Evolutionary conservation across 208 protist species (phyloP).

Genomic region (Kentomonas sorsogonicus): DNA sequence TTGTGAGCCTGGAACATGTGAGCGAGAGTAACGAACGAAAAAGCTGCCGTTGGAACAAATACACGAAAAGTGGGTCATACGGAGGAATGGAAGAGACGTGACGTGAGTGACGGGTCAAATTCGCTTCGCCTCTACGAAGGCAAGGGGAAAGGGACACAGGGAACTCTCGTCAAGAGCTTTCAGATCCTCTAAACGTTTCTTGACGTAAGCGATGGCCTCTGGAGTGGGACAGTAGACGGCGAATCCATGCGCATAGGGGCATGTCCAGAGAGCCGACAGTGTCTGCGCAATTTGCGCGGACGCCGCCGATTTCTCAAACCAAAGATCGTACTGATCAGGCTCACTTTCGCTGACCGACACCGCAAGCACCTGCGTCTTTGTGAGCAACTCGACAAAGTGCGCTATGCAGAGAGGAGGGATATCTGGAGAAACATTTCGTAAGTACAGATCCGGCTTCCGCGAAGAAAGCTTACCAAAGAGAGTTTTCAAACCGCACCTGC

Average conservation of each 20-base stretch:
- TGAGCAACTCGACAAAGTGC: constrained; percentile 64
- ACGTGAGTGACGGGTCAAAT: background rate
- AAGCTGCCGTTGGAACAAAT: no score
- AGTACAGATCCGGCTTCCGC: constrained; percentile 42
- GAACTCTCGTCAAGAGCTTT: constrained; percentile 24
- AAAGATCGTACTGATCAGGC: constrained; percentile 37
- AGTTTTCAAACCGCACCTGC: constrained; percentile 38
- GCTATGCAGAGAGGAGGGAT: constrained; percentile 59
- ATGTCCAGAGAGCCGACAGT: constrained; percentile 48
- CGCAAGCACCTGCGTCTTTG: constrained; percentile 38
- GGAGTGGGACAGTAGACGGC: constrained; percentile 49
- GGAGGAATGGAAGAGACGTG: background rate
- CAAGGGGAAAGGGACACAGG: constrained; percentile 30
- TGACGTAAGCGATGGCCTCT: constrained; percentile 39
- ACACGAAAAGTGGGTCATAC: constrained; percentile 13
- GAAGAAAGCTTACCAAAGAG: constrained; percentile 60
- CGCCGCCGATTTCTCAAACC: constrained; percentile 62
- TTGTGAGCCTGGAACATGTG: no score
- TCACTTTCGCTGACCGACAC: constrained; percentile 31
- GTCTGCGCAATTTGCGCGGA: constrained; percentile 22
- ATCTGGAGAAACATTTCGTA: constrained; percentile 49
- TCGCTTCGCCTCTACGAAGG: constrained; percentile 38
- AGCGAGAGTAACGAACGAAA: no score
- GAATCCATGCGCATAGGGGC: constrained; percentile 57
- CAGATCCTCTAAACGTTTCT: constrained; percentile 32